These are phyloP conservation scores for Rhazya stricta DNA, from an alignment of 257 asterid species.

Conservation along the genomic window DNA sequence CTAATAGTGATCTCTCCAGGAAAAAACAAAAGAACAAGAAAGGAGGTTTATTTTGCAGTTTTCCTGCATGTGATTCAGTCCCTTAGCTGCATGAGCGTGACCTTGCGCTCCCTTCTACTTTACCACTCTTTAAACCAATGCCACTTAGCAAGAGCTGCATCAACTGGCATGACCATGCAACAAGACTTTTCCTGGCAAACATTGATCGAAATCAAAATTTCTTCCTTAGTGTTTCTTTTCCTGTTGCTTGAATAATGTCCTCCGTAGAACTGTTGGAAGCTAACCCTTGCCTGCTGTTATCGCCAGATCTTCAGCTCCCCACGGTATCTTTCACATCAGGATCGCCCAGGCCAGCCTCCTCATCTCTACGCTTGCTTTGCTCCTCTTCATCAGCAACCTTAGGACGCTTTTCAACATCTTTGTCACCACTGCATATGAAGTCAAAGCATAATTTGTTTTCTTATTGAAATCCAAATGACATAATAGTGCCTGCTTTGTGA, in stretches of 20 bases:
- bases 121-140: too few relatives aligned
- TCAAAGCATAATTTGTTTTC: not conserved
- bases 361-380: slow-evolving; percentile 46
- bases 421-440: slow-evolving; percentile 43
- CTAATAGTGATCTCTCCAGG: too few relatives aligned
- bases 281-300: slow-evolving; percentile 20
- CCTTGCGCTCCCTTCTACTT: too few relatives aligned
- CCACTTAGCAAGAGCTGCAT: not conserved
- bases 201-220: not conserved
- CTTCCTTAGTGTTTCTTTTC: slow-evolving; percentile 13
- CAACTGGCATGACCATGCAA: not conserved
- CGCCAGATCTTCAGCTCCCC: slow-evolving; percentile 23
- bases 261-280: slow-evolving; percentile 33
- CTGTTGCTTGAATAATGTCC: slow-evolving; percentile 7
- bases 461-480: not conserved
- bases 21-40: too few relatives aligned
- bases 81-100: too few relatives aligned
- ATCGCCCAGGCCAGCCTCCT: slow-evolving; percentile 36
- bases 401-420: slow-evolving; percentile 28
- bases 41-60: too few relatives aligned
- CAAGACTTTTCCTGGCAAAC: too few relatives aligned
- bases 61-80: too few relatives aligned
- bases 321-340: slow-evolving; percentile 18
- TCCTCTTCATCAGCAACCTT: slow-evolving; percentile 52
- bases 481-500: not conserved